A percentile compares a stretch with the other conserved stretches of the same genome.
These are phyloP conservation scores for Rubroboletus satanas DNA, from an alignment of 768 basidiomycete species.

Conservation along the genomic window DNA sequence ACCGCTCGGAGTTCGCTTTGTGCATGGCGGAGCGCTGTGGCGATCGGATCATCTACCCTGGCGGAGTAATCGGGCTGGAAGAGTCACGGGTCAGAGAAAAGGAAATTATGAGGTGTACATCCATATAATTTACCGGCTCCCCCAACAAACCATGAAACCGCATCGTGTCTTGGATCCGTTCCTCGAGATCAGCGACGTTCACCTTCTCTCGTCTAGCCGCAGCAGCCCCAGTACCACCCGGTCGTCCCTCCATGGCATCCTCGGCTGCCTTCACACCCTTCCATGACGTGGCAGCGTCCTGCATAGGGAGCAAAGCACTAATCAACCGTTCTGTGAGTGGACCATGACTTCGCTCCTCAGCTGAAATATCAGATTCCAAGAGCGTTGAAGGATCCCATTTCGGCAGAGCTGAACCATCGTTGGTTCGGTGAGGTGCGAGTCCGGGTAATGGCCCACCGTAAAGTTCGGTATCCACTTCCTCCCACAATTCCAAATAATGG, in stretches of 20 bases:
- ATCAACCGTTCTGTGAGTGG: slow-evolving; percentile 83
- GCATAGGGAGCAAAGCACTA: slow-evolving; percentile 67
- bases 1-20: slow-evolving; percentile 79
- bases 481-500: slow-evolving; percentile 91
- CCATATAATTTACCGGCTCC: slow-evolving; percentile 54
- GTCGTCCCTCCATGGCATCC: slow-evolving; percentile 80
- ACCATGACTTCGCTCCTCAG: slow-evolving; percentile 80
- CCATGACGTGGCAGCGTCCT: slow-evolving; percentile 55
- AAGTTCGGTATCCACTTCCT: slow-evolving; percentile 76
- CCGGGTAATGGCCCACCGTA: slow-evolving; percentile 41
- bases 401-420: slow-evolving; percentile 41
- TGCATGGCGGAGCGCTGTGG: slow-evolving; percentile 83
- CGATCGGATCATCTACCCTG: slow-evolving; percentile 91
- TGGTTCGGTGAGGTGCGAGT: slow-evolving; percentile 37
- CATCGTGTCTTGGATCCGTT: slow-evolving; percentile 70
- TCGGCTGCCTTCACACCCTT: slow-evolving; percentile 80
- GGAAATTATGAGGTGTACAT: slow-evolving; percentile 1
- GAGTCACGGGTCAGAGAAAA: slow-evolving; percentile 20
- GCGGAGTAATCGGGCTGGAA: slow-evolving; percentile 67
- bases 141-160: slow-evolving; percentile 70
- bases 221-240: slow-evolving; percentile 75
- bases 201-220: slow-evolving; percentile 71
- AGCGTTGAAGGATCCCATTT: slow-evolving; percentile 85
- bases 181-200: slow-evolving; percentile 77
- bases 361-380: slow-evolving; percentile 61